Conservation (phyloP, 495 filamentous ascomycete genomes). For the Recurvomyces mirabilis region DNA sequence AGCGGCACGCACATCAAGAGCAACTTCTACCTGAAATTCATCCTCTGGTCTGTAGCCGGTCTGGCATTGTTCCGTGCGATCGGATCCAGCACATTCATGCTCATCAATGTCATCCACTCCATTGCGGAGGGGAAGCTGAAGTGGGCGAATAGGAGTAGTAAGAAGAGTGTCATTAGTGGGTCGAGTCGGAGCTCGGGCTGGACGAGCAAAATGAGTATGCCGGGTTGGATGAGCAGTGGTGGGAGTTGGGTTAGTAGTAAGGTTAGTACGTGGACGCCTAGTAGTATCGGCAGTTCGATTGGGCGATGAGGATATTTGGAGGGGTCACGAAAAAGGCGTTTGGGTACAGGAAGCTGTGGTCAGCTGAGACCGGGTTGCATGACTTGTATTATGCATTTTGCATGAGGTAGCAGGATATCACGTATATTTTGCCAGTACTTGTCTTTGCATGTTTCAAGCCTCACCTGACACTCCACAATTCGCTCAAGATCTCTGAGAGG, state of each 20-base stretch:
- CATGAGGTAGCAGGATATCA: too few relatives aligned
- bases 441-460: too few relatives aligned
- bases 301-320: constrained; percentile 5
- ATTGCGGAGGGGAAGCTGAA: constrained; percentile 77
- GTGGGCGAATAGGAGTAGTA: constrained; percentile 22
- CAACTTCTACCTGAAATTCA: constrained; percentile 87
- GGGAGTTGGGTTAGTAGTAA: constrained; percentile 30
- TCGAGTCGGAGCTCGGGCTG: constrained; percentile 8
- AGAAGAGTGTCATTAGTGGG: constrained; percentile 12
- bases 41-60: constrained; percentile 83
- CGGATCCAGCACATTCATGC: constrained; percentile 67
- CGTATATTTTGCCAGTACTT: too few relatives aligned
- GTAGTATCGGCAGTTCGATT: constrained; percentile 26
- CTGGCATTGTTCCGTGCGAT: constrained; percentile 75
- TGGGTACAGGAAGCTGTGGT: too few relatives aligned
- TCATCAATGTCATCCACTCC: constrained; percentile 72
- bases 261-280: constrained; percentile 26
- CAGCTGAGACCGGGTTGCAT: too few relatives aligned
- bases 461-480: too few relatives aligned
- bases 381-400: too few relatives aligned
- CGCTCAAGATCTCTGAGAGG: too few relatives aligned
- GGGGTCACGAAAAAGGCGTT: neutral
- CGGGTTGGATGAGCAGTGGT: constrained; percentile 26
- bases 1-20: constrained; percentile 50
- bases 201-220: constrained; percentile 14